phyloP scores from a whole-genome alignment of 148 eudicot genomes.

The Amaranthus cruentus region DNA sequence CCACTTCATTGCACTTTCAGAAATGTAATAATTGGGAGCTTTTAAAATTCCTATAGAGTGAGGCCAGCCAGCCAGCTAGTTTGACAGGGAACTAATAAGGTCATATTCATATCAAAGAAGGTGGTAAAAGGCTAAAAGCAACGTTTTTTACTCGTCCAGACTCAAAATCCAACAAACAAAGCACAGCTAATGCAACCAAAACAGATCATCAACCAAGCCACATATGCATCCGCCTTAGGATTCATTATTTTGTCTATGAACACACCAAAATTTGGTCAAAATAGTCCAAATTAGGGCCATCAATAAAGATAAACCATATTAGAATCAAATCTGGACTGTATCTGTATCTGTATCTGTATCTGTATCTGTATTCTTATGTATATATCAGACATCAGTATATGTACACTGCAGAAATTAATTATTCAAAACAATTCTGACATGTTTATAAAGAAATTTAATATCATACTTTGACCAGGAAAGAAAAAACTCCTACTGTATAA shows the following conservation, averaged over 20 bases:
- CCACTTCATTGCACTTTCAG: conserved; percentile 2
- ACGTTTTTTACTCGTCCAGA: too few relatives aligned
- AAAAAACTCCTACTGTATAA: background rate
- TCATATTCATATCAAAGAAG: background rate
- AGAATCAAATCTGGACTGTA: background rate
- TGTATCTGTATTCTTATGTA: too few relatives aligned
- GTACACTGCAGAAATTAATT: background rate
- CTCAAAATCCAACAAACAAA: background rate
- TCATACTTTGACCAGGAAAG: conserved; percentile 2
- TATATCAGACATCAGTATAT: background rate
- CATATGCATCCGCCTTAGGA: background rate
- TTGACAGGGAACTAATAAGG: background rate
- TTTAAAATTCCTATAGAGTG: background rate
- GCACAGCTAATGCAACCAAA: conserved; percentile 9
- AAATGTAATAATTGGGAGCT: background rate
- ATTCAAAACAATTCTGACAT: conserved; percentile 9
- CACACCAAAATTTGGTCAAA: conserved; percentile 9
- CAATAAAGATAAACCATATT: background rate
- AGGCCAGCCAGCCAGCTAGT: background rate
- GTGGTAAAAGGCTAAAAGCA: background rate
- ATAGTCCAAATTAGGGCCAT: conserved; percentile 3
- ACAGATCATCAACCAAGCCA: background rate
- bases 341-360: too few relatives aligned
- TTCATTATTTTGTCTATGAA: background rate
- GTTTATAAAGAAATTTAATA: background rate